Evolutionary conservation across 2,329 filamentous ascomycete species (phyloP), one percentile per base, ranked within the genome.

Genomic region (Myrmaecium sp.): DNA sequence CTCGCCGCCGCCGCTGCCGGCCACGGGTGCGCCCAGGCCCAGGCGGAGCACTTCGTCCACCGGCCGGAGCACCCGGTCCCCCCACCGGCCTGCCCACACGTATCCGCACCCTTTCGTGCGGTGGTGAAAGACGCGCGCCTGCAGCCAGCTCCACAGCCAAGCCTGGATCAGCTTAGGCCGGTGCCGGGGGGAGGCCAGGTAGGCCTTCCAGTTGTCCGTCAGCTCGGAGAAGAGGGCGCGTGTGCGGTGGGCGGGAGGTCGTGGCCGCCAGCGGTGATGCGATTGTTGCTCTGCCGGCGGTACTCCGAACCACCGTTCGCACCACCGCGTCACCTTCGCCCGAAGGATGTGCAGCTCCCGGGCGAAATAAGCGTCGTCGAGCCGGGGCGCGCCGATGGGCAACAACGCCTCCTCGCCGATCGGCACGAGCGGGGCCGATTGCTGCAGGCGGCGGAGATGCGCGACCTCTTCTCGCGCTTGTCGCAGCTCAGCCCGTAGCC

Each of bases 31-130:
- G n/a, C n/a, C n/a, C n/a, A n/a, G 38, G 46, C 46, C 45, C 41
- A 49, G 47, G 12, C 47, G 39, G 21, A 51, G 33, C 3, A 43
- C 48, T 26, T 51, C 47, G 26, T 51, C 50, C 27, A 51, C 36
- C 6, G 43, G 40, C 3, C 47, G 43, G 6, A 51, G 35, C 14
- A 48, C 47, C 25, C 42, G 39, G 32, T 51, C 47, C 13, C 47
- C 47, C n/a, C 50, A 35, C 26, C 44, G 48, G 16, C 46, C 47
- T 1, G 47, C 47, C 47, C 47, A 51, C 6, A 49, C 36, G 28
- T 51, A 51, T 17, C 47, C 47, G 28, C 44, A 44, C 12, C 47
- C 47, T 21, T 46, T 47, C 18, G 41, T 31, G 27, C 46, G 41
- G 14, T 41, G 49, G 36, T 39, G 49, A 36, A 51, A 51, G 21